Evolutionary conservation across 192 early-diverging fungal species (phyloP), one percentile per base, ranked within the genome.

Genomic region (Paraglomus occultum): DNA sequence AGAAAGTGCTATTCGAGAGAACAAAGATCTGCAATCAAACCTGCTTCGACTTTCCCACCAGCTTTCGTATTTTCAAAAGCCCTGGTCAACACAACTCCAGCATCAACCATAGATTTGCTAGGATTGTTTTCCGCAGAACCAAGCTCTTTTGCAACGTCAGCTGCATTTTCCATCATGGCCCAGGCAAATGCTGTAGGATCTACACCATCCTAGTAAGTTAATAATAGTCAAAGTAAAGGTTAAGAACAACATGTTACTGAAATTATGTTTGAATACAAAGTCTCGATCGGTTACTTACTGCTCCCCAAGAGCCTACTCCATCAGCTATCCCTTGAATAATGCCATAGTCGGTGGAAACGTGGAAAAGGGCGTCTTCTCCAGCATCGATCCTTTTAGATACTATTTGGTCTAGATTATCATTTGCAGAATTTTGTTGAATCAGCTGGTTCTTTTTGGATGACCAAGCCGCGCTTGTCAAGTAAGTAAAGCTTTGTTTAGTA

Each of bases 121-220:
- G 74, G 47, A 31, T 70, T 53, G 12, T 72, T 49, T 22, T 65
- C 66, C 20, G 40, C 47, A 48, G 71, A 52, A 14, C 47, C 51
- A n/a, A 59, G 55, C 11, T 71, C 71, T 49, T 81, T 81, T 6
- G 83, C 83, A 39, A 79, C 74, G 20, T 31, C 70, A 20, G 83
- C 84, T 11, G 83, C 83, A 64, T 86, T 86, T 50, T 86, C 76
- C 84, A 86, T 86, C 44, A 86, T 62, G 17, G 83, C 82, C 84
- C 84, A 86, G 20, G 81, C 81, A 66, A 86, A 86, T 15, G 80
- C 64, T 5, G 84, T 81, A 43, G 72, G 65, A 72, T 79, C 76
- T 15, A 82, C 72, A 45, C 80, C 80, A 47, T 71, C 69, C 69
- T 74, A 61, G 9, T 9, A 31, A 12, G 42, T n/a, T n/a, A 17